Evolutionary conservation across 768 basidiomycete species (phyloP), one percentile per base, ranked within the genome.

Genomic region (Myochromella boudieri): DNA sequence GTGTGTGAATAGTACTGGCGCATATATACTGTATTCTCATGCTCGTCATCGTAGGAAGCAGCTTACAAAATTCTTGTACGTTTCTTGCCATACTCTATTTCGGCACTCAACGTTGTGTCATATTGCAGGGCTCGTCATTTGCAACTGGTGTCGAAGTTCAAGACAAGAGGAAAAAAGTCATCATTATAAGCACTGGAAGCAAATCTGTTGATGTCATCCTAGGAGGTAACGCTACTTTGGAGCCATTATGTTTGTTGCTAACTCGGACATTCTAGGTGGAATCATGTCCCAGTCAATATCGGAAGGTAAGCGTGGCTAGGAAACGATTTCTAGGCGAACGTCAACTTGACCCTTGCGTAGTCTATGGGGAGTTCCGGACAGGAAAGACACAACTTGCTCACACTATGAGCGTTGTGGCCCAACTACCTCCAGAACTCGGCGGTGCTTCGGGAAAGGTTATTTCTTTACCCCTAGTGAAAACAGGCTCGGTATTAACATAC

Each of bases 331-430:
- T 14, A 37, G 25, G 22, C 36, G 21, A 10, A 10, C 39, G 17
- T 24, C 14, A 15, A 8, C 12, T 42, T 45, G 42, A 44, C 31
- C 44, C 6, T 6, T 32, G 18, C 21, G 12, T 48, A 92, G 94
- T 97, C 2, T 98, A 93, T 59, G 95, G 95, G 36, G 95, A 98
- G 66, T 97, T 89, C 66, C 81, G 95, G 25, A 97, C 95, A 0
- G 95, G 95, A 24, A 95, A 95, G 68, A 97, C 95, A 4, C 95
- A 98, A 62, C 74, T 95, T 40, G 92, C 91, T 20, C 95, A 97
- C 66, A 98, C 95, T 10, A 87, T 97, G 78, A 91, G 90, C 57
- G 91, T 98, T 6, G 72, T 94, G 4, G 68, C 91, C 3, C 95
- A 98, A 60, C 78, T 97, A 36, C 95, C 95, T 22, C 72, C 81